Evolutionary conservation across 2,329 filamentous ascomycete genomes (phyloP).

Genomic region (Coleophoma eucalyptorum): DNA sequence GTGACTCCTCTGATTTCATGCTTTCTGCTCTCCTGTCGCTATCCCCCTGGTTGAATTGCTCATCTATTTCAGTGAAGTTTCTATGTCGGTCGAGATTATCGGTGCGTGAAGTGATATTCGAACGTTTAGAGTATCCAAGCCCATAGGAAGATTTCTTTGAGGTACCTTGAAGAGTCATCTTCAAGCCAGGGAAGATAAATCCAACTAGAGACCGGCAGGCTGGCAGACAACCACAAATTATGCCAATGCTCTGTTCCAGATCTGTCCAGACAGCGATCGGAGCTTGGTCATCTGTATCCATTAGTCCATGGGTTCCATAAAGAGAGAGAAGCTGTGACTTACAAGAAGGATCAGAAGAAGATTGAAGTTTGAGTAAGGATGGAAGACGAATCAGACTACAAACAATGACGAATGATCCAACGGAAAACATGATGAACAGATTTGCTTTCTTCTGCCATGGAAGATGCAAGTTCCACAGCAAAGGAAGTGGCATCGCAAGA

Average conservation of each 20-base stretch:
- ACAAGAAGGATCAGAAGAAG: conserved; percentile 9
- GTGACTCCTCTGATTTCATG: not conserved
- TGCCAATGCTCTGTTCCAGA: conserved; percentile 34
- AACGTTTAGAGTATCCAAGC: not conserved
- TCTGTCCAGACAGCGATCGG: conserved; percentile 11
- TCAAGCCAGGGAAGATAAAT: conserved; percentile 12
- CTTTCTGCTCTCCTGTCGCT: not conserved
- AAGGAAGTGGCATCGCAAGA: conserved; percentile 7
- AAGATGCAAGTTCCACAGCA: conserved; percentile 4
- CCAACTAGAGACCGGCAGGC: conserved; percentile 30
- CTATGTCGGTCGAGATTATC: not conserved
- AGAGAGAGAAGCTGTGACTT: not conserved
- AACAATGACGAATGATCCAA: conserved; percentile 9
- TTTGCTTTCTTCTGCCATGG: conserved; percentile 1
- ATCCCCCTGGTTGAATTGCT: not conserved
- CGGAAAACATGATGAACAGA: conserved; percentile 7
- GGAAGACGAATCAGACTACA: conserved; percentile 6
- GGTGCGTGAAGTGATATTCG: not conserved
- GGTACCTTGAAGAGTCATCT: conserved; percentile 13
- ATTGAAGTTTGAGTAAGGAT: conserved; percentile 1
- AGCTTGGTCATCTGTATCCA: conserved; percentile 10
- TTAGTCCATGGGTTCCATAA: not conserved
- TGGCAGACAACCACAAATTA: conserved; percentile 36
- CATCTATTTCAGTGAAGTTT: not conserved
- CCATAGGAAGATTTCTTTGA: not conserved